A percentile compares a stretch with the other conserved stretches of the same genome.
phyloP scores from a whole-genome alignment of 768 basidiomycete genomes.

The Coprinopsis marcescibilis region DNA sequence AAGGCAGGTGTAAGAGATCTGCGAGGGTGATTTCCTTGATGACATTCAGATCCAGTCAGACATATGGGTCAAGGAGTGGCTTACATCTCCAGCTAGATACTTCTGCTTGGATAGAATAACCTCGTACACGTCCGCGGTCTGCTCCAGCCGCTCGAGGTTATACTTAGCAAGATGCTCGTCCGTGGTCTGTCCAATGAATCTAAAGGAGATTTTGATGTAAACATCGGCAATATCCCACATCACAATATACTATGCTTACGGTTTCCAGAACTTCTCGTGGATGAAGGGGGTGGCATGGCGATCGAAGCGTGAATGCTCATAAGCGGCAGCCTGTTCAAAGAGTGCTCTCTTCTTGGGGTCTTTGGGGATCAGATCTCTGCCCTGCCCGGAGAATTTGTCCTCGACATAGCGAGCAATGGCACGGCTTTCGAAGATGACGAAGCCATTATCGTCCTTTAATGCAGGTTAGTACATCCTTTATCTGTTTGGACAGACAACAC shows the following conservation, averaged over 20 bases:
- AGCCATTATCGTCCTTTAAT: slow-evolving; percentile 48
- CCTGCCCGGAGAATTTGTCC: slow-evolving; percentile 45
- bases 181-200: too few species aligned
- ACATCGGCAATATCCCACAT: too few species aligned
- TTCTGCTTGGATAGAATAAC: slow-evolving; percentile 48
- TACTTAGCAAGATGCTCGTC: too few species aligned
- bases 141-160: slow-evolving; percentile 31
- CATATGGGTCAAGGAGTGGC: slow-evolving; percentile 12
- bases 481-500: too few species aligned
- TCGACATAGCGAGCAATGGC: slow-evolving; percentile 58
- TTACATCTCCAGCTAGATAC: slow-evolving; percentile 51
- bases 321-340: too few species aligned
- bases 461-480: not conserved
- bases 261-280: too few species aligned
- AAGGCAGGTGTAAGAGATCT: slow-evolving; percentile 44
- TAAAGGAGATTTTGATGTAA: too few species aligned
- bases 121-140: slow-evolving; percentile 50
- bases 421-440: slow-evolving; percentile 56
- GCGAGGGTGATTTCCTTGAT: slow-evolving; percentile 35
- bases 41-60: not conserved
- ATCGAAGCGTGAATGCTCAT: too few species aligned
- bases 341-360: too few species aligned
- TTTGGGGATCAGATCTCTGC: slow-evolving; percentile 46
- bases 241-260: too few species aligned
- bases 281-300: too few species aligned